Conservation (phyloP, 371 early-diverging fungal species). For the Mortierella sp. region DNA sequence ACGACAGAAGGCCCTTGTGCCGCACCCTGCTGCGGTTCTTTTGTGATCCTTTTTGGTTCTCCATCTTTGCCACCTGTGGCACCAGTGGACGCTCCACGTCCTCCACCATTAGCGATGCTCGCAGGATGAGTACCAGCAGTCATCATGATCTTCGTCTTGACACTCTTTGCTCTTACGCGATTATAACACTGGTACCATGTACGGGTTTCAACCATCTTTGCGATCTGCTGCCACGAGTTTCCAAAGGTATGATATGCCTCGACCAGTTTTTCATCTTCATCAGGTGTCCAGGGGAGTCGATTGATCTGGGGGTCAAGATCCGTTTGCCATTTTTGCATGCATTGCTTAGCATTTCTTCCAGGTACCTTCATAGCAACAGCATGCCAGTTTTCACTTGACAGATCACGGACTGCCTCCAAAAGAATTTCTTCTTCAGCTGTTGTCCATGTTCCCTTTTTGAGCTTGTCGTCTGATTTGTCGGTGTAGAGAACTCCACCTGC, state of each 20-base stretch:
- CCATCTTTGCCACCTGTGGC: not conserved
- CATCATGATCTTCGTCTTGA: conserved; percentile 49
- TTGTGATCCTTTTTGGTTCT: not conserved
- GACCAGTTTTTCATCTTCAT: conserved; percentile 49
- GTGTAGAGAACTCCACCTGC: not conserved
- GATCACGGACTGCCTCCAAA: conserved; percentile 44
- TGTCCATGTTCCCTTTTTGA: conserved; percentile 58
- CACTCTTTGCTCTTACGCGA: conserved; percentile 57
- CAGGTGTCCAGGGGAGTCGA: conserved; percentile 46
- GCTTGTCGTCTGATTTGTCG: conserved; percentile 49
- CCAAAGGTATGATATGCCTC: conserved; percentile 55
- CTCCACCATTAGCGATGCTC: conserved; percentile 22
- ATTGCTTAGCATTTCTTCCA: conserved; percentile 55
- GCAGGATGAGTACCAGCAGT: conserved; percentile 35
- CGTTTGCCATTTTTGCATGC: conserved; percentile 58
- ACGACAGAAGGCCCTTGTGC: not conserved
- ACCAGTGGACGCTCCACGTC: conserved; percentile 2
- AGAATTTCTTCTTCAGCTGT: conserved; percentile 47
- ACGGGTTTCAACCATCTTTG: conserved; percentile 55
- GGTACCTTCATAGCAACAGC: conserved; percentile 55
- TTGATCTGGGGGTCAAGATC: conserved; percentile 57
- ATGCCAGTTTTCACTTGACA: conserved; percentile 56
- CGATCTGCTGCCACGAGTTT: conserved; percentile 58
- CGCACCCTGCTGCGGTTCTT: conserved; percentile 5
- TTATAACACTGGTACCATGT: conserved; percentile 58